Percentiles rank a stretch among this genome's conserved stretches.
These are phyloP conservation scores for Viridothelium virens DNA, from an alignment of 495 filamentous ascomycete species.

Conservation along the genomic window DNA sequence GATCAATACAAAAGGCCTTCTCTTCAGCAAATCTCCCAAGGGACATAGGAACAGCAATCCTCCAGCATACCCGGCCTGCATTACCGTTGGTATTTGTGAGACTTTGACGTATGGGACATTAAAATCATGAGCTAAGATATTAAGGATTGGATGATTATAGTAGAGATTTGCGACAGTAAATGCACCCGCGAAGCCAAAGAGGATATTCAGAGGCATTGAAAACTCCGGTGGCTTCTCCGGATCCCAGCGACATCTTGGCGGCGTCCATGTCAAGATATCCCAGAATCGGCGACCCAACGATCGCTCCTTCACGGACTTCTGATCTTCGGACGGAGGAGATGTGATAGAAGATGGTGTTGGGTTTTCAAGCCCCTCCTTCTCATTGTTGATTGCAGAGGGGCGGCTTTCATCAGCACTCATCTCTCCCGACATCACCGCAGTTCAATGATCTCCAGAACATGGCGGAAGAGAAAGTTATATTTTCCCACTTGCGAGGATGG, in stretches of 20 bases:
- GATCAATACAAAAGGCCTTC: constrained; percentile 60
- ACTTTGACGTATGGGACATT: constrained; percentile 44
- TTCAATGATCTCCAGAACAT: background rate
- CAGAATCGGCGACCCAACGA: constrained; percentile 29
- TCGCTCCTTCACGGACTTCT: constrained; percentile 11
- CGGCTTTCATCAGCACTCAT: constrained; percentile 1
- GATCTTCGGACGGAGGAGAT: constrained; percentile 9
- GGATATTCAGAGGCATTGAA: constrained; percentile 50
- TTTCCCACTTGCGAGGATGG: background rate
- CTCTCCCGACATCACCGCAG: constrained; percentile 1
- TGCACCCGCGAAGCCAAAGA: constrained; percentile 47
- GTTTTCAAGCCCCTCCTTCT: background rate
- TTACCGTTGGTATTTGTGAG: constrained; percentile 59
- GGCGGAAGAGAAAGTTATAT: background rate
- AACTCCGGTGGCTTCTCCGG: constrained; percentile 49
- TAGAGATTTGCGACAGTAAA: constrained; percentile 66
- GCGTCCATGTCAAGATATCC: constrained; percentile 45
- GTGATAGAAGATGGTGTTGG: constrained; percentile 4
- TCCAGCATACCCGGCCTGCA: constrained; percentile 72
- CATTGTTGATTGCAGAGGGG: background rate
- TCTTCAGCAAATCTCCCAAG: constrained; percentile 63
- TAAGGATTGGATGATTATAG: constrained; percentile 62
- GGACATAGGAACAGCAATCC: constrained; percentile 73
- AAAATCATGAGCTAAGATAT: constrained; percentile 55
- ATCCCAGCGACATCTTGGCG: constrained; percentile 50